phyloP scores from a whole-genome alignment of 768 basidiomycete genomes.

The Pseudohyphozyma bogoriensis region DNA sequence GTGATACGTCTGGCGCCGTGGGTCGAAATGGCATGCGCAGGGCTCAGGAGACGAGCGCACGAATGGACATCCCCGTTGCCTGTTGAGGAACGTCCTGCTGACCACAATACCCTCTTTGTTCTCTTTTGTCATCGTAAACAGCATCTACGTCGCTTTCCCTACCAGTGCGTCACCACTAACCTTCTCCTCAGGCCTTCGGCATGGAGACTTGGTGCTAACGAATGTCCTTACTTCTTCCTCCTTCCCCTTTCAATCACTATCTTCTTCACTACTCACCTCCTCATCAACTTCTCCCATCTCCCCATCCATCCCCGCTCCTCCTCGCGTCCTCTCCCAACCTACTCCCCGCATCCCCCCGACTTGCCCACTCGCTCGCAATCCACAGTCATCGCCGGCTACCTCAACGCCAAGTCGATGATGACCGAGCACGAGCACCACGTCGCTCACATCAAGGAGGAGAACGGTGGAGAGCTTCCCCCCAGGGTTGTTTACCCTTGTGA shows the following conservation, averaged over 20 bases:
- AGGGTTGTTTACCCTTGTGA: slow-evolving; percentile 23
- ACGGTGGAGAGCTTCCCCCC: slow-evolving; percentile 31
- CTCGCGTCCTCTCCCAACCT: background rate
- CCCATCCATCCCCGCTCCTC: too few relatives aligned
- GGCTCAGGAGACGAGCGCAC: too few relatives aligned
- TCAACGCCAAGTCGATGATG: slow-evolving; percentile 26
- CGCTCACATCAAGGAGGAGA: slow-evolving; percentile 31
- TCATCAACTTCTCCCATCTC: background rate
- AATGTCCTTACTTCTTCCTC: background rate
- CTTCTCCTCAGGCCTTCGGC: background rate
- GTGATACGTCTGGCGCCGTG: too few relatives aligned
- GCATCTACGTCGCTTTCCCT: slow-evolving; percentile 2
- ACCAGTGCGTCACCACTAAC: background rate
- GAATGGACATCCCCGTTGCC: too few relatives aligned
- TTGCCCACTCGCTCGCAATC: background rate
- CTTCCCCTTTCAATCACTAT: too few relatives aligned
- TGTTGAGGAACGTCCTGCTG: too few relatives aligned
- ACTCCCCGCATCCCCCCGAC: background rate
- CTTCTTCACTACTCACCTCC: background rate
- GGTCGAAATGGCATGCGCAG: too few relatives aligned
- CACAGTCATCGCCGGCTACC: slow-evolving; percentile 24
- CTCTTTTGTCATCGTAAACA: background rate
- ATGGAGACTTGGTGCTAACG: too few relatives aligned
- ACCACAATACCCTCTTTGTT: too few relatives aligned
- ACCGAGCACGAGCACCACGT: slow-evolving; percentile 30